Base-by-base conservation (phyloP, 1,139 yeast genomes). In the Geotrichum aggregatum region DNA sequence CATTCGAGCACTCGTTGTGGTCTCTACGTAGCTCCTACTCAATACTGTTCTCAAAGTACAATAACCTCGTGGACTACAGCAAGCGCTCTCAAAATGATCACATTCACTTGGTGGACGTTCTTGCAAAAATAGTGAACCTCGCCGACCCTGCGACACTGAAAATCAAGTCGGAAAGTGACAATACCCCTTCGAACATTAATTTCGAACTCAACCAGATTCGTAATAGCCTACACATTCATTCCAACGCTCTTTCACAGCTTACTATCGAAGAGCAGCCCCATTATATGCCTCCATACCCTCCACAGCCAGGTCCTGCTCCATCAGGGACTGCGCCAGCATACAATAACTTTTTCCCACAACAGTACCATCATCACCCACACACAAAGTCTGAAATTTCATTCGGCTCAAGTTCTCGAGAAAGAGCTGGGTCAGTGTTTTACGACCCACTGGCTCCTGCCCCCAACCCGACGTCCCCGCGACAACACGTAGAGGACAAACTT, bases 401-500 rank as follows among this genome's bases (percentile, higher is more conserved):
- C 22, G 41, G 26, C 19, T 47, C 56, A 41, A n/a, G 58, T 36
- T 33, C 49, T 7, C 61, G 66, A n/a, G 71, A 68, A 39, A 50
- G 62, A 45, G 56, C 63, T 18, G 54, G 55, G 21, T 59, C 65
- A 10, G 59, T 63, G 31, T 58, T 58, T 43, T 64, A 60, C 48
- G 66, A 63, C 40, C 66, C 66, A 21, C 50, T 61, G 47, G 58
- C 56, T 41, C 60, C 58, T 50, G 62, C 55, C 21, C 61, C 61
- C 7, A 31, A 52, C 54, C 44, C 61, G 49, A 48, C 55, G 43
- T 33, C 59, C 54, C 49, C 61, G n/a, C 47, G 49, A 7, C 51
- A 47, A 33, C 51, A 34, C 14, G n/a, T 31, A 8, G 47, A 45
- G 11, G 52, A 47, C 14, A 28, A 40, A 16, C 39, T 19, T 11